Percentiles rank a stretch among this genome's conserved stretches.
Conservation (phyloP, 352 stramenopile species). For the Pythium scleroteichum region DNA sequence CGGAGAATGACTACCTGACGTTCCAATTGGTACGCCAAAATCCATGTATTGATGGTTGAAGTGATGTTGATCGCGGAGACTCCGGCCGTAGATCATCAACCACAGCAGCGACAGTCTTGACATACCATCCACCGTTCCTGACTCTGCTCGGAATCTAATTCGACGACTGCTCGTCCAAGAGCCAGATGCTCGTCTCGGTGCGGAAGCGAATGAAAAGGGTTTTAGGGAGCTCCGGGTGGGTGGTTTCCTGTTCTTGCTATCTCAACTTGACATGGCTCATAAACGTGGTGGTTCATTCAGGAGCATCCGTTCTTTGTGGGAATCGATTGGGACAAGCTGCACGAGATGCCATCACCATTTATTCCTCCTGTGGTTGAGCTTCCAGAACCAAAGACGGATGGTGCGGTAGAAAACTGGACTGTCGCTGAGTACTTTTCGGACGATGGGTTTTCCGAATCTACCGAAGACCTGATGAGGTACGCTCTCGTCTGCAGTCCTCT, state of each 20-base stretch:
- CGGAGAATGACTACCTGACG: constrained; percentile 90
- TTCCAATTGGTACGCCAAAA: constrained; percentile 75
- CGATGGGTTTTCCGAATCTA: constrained; percentile 74
- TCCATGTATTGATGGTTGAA: neutral
- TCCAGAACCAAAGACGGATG: constrained; percentile 54
- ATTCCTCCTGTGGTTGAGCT: constrained; percentile 55
- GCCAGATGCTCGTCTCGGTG: constrained; percentile 55
- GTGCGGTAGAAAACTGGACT: constrained; percentile 73
- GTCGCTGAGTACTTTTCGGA: constrained; percentile 83
- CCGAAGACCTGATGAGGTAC: constrained; percentile 62
- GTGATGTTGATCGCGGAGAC: neutral
- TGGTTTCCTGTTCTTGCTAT: neutral
- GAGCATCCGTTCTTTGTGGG: constrained; percentile 80
- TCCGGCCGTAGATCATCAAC: constrained; percentile 63
- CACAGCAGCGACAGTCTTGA: constrained; percentile 78
- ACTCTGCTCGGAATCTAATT: constrained; percentile 72
- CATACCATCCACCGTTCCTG: constrained; percentile 67
- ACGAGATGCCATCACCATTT: constrained; percentile 57
- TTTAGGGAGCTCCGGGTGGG: constrained; percentile 70
- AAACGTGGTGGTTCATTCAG: constrained; percentile 23
- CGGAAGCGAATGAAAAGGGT: constrained; percentile 62
- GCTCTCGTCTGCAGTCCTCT: neutral
- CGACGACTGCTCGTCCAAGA: constrained; percentile 72
- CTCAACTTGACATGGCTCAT: neutral
- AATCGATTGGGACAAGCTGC: constrained; percentile 68